phyloP scores from a whole-genome alignment of 2,329 filamentous ascomycete genomes.

The Ophiosphaerella herpotricha region DNA sequence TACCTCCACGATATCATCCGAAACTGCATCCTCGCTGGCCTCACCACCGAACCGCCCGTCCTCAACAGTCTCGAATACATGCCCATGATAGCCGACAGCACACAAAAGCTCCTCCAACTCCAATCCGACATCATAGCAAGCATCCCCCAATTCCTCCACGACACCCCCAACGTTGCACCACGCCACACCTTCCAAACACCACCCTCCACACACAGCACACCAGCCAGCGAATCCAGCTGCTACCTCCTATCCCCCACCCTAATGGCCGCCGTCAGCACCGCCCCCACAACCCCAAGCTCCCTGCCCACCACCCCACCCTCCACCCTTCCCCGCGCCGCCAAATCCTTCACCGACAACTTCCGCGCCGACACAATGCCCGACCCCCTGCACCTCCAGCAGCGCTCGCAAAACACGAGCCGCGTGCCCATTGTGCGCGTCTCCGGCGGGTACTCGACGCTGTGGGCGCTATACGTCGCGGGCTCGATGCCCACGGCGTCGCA shows the following conservation, averaged over 20 bases:
- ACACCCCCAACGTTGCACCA: slow-evolving; percentile 28
- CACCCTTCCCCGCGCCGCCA: neutral
- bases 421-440: slow-evolving; percentile 39
- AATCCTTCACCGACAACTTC: slow-evolving; percentile 32
- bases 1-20: slow-evolving; percentile 44
- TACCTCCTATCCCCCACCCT: neutral
- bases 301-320: slow-evolving; percentile 1
- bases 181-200: neutral
- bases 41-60: slow-evolving; percentile 30
- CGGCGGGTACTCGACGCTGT: slow-evolving; percentile 37
- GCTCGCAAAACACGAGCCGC: slow-evolving; percentile 14
- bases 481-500: slow-evolving; percentile 31
- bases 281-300: neutral
- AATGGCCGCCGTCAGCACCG: no score
- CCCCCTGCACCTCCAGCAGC: neutral
- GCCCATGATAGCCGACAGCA: slow-evolving; percentile 26
- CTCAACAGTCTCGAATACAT: slow-evolving; percentile 27
- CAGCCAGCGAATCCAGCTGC: neutral
- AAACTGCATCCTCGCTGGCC: slow-evolving; percentile 32
- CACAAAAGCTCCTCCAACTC: slow-evolving; percentile 25
- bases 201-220: neutral
- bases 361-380: slow-evolving; percentile 1
- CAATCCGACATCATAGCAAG: slow-evolving; percentile 42
- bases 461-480: slow-evolving; percentile 40
- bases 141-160: slow-evolving; percentile 41